A percentile compares a stretch with the other conserved stretches of the same genome.
These are phyloP conservation scores for Chloromonas sp. DNA, from an alignment of 163 green algal species.

Conservation along the genomic window DNA sequence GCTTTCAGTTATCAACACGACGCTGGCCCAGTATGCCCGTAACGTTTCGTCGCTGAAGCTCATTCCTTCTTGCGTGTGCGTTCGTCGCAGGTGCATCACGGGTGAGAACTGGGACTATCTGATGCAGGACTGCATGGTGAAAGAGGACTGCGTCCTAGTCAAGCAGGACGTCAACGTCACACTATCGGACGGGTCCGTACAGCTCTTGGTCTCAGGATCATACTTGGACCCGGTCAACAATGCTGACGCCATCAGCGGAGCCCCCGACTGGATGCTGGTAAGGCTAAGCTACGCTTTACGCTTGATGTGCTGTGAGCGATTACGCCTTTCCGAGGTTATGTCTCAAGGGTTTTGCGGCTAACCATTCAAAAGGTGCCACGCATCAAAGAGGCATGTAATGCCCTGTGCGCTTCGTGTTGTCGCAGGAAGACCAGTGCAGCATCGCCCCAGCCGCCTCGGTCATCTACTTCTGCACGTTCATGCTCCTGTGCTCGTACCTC, in stretches of 20 bases:
- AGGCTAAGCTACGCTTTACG: no score
- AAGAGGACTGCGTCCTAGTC: slow-evolving; percentile 18
- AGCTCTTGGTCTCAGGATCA: neutral
- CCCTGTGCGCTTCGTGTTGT: neutral
- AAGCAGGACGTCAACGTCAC: neutral
- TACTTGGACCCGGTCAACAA: slow-evolving; percentile 17
- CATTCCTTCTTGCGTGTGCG: neutral
- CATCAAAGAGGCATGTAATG: neutral
- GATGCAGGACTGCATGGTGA: slow-evolving; percentile 58
- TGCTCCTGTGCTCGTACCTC: slow-evolving; percentile 32
- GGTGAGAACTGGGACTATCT: slow-evolving; percentile 61
- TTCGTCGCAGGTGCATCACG: slow-evolving; percentile 39
- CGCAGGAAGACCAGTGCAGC: slow-evolving; percentile 30
- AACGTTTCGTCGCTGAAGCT: neutral
- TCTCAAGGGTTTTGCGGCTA: neutral
- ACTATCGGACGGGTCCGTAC: neutral
- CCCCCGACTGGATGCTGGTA: neutral
- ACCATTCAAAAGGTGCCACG: neutral
- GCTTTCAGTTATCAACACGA: neutral
- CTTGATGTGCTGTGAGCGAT: neutral
- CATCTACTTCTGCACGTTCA: slow-evolving; percentile 35
- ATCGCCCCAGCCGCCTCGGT: slow-evolving; percentile 12
- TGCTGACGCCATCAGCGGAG: neutral
- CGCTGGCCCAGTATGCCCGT: neutral
- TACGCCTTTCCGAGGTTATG: neutral